These are phyloP conservation scores for Coemansia sp. DNA, from an alignment of 192 early-diverging fungal genomes.

Conservation along the genomic window DNA sequence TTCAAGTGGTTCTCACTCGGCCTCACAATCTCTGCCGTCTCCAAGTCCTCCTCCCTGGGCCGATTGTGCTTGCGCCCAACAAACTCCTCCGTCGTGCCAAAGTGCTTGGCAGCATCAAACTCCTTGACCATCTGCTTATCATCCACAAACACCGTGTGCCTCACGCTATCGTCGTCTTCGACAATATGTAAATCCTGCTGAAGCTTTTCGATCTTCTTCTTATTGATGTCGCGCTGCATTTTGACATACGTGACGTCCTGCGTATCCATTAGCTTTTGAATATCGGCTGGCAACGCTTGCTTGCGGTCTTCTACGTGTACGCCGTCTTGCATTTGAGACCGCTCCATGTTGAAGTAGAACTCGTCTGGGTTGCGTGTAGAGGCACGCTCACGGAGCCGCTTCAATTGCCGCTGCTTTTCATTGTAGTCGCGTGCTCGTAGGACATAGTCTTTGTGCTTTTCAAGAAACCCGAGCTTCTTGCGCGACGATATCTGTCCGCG, in stretches of 20 bases:
- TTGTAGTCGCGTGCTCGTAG: slow-evolving; percentile 91
- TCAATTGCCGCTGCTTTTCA: slow-evolving; percentile 82
- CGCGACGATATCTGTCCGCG: slow-evolving; percentile 70
- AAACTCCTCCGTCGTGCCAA: slow-evolving; percentile 80
- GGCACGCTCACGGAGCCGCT: slow-evolving; percentile 85
- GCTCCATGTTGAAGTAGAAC: slow-evolving; percentile 98
- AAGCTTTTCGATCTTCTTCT: slow-evolving; percentile 73
- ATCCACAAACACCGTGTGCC: slow-evolving; percentile 82
- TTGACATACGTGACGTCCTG: slow-evolving; percentile 91
- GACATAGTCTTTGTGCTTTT: slow-evolving; percentile 99
- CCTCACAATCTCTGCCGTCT: slow-evolving; percentile 37
- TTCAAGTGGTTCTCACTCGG: slow-evolving; percentile 22
- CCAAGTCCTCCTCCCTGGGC: slow-evolving; percentile 64
- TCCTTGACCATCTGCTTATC: slow-evolving; percentile 63
- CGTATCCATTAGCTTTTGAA: slow-evolving; percentile 82
- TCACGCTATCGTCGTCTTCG: slow-evolving; percentile 40
- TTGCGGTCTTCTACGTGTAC: slow-evolving; percentile 76
- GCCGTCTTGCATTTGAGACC: slow-evolving; percentile 79
- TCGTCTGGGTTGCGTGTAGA: slow-evolving; percentile 91
- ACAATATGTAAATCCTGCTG: slow-evolving; percentile 72
- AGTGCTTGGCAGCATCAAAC: slow-evolving; percentile 82
- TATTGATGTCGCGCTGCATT: slow-evolving; percentile 70
- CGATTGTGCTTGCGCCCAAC: slow-evolving; percentile 80
- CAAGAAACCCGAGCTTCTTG: slow-evolving; percentile 77
- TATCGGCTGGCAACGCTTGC: slow-evolving; percentile 73